These are phyloP conservation scores for Ceriops decandra DNA, from an alignment of 345 rosid species.

Conservation along the genomic window DNA sequence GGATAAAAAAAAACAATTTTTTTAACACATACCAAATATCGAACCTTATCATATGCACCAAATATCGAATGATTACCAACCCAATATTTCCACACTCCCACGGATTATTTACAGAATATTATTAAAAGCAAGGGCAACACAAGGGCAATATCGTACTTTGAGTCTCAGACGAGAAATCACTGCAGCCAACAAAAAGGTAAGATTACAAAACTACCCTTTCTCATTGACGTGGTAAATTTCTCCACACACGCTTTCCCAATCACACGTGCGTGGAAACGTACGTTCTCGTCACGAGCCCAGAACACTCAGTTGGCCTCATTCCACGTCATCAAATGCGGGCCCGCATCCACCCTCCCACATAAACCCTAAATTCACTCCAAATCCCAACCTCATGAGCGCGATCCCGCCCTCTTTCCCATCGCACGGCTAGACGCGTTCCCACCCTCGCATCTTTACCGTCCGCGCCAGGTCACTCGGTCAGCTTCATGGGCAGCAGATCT, in stretches of 20 bases:
- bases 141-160: too few species aligned
- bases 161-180: too few species aligned
- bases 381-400: conserved; percentile 8
- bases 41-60: too few species aligned
- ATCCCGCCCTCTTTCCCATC: conserved; percentile 18
- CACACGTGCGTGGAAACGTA: conserved; percentile 35
- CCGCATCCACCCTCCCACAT: background rate
- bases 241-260: conserved; percentile 8
- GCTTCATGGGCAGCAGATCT: conserved; percentile 26
- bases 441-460: conserved; percentile 28
- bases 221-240: background rate
- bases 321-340: conserved; percentile 42
- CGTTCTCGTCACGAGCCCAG: conserved; percentile 24
- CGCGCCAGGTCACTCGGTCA: conserved; percentile 48
- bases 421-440: conserved; percentile 21
- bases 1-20: too few species aligned
- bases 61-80: too few species aligned
- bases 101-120: too few species aligned
- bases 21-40: too few species aligned
- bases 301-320: conserved; percentile 28
- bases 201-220: too few species aligned
- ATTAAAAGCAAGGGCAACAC: too few species aligned
- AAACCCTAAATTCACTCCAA: conserved; percentile 47
- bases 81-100: too few species aligned
- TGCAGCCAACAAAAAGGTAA: too few species aligned